A percentile compares a stretch with the other conserved stretches of the same genome.
Evolutionary conservation across 2,329 filamentous ascomycete species (phyloP).

Genomic region (Ascochyta pisi): DNA sequence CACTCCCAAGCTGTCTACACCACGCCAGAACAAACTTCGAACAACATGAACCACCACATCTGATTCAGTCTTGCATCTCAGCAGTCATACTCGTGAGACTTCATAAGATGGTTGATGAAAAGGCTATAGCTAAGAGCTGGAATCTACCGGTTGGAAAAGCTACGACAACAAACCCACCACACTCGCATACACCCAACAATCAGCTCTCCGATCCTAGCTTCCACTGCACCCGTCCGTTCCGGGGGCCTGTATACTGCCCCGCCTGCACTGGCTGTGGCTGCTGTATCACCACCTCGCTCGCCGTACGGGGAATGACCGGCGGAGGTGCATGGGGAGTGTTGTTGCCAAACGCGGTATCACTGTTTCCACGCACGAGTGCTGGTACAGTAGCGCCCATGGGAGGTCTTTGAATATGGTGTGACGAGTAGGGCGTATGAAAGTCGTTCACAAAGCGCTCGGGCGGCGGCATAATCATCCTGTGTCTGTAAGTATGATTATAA

Average conservation of each 20-base stretch:
- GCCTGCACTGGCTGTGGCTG: conserved; percentile 37
- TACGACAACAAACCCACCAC: not conserved
- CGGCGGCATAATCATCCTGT: conserved; percentile 6
- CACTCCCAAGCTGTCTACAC: not conserved
- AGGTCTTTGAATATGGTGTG: conserved; percentile 29
- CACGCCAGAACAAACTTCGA: not conserved
- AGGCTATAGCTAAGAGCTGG: no score
- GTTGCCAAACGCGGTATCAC: conserved; percentile 27
- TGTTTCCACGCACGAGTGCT: conserved; percentile 29
- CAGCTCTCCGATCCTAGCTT: conserved; percentile 43
- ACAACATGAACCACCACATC: no score
- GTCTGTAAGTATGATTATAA: not conserved
- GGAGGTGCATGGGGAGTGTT: conserved; percentile 17
- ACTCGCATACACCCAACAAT: not conserved
- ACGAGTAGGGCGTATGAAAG: conserved; percentile 29
- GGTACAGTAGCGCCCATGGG: conserved; percentile 5
- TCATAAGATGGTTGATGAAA: no score
- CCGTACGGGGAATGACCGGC: conserved; percentile 28
- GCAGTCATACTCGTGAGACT: no score
- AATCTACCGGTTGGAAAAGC: no score
- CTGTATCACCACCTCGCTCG: conserved; percentile 37
- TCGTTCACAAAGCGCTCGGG: conserved; percentile 24
- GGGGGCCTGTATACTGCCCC: conserved; percentile 22
- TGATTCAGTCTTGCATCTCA: not conserved
- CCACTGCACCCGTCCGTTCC: conserved; percentile 43